Evolutionary conservation across 2,329 filamentous ascomycete species (phyloP).

Genomic region (Penicillium thymicola): DNA sequence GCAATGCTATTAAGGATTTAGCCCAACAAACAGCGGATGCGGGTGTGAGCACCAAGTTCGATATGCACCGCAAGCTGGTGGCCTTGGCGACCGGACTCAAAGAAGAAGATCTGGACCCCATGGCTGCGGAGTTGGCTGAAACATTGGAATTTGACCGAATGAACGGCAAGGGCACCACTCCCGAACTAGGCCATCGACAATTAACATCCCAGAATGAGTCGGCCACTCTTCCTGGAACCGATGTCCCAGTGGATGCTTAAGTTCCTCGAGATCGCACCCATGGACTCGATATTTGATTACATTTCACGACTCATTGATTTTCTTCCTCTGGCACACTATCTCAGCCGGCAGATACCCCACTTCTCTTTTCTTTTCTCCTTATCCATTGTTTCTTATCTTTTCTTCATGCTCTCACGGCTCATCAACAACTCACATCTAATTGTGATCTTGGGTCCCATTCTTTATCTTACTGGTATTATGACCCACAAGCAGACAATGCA

Average conservation of each 20-base stretch:
- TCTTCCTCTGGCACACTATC: conserved; percentile 20
- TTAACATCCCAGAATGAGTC: conserved; percentile 23
- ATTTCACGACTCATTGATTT: conserved; percentile 17
- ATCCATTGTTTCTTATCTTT: not conserved
- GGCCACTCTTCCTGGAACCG: conserved; percentile 25
- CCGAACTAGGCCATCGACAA: conserved; percentile 28
- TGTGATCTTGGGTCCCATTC: not conserved
- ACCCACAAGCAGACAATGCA: not conserved
- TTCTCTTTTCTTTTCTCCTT: not conserved
- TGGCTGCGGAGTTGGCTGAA: conserved; percentile 46
- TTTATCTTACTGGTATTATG: not conserved
- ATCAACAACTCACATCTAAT: not conserved
- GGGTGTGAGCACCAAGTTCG: conserved; percentile 46
- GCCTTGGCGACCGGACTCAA: conserved; percentile 47
- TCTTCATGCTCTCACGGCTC: not conserved
- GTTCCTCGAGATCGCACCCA: not conserved
- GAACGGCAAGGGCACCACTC: conserved; percentile 35
- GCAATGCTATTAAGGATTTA: conserved; percentile 39
- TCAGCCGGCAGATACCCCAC: conserved; percentile 36
- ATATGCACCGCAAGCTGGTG: conserved; percentile 47
- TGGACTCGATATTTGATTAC: not conserved
- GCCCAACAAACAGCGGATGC: conserved; percentile 45
- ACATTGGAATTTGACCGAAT: conserved; percentile 45
- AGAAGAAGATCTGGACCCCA: conserved; percentile 47
- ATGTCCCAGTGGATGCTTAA: conserved; percentile 35